Base-by-base conservation (phyloP, 2,329 filamentous ascomycete genomes). In the Beauveria sp. region DNA sequence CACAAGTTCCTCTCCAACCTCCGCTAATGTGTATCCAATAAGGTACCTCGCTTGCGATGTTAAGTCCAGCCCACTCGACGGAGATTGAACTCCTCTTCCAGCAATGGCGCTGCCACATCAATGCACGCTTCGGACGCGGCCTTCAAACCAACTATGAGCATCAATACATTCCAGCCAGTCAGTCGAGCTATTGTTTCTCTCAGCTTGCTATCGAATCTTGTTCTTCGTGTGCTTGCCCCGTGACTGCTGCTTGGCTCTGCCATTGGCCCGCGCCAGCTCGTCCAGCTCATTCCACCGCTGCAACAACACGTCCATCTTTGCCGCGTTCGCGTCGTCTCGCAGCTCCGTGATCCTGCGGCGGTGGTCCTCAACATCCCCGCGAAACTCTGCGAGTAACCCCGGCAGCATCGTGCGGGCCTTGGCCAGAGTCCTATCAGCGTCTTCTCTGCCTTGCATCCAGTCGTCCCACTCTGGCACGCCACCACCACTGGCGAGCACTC, bases 41-140 rank as follows among this genome's bases (percentile, higher is more conserved):
- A 26, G 55, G 40, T 20, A 20, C 47, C 48, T 53, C 28, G 48
- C 55, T 51, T 52, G 26, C 41, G 6, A 26, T 26, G 18, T 26
- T 47, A 3, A 18, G 24, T 26, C 9, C 28, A 43, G 26, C 28
- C 51, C 30, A 43, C 55, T 18, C 24, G 16, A 43, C 61, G 61
- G 61, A 62, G 61, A 62, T 62, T 62, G 53, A 34, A 41, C 48
- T 55, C 61, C 55, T 30, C 48, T 62, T 59, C 55, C 50, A 59
- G 55, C 30, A 62, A 28, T 50, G 50, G 59, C n/a, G 37, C 47
- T 61, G 44, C 20, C 53, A 61, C 54, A 56, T 57, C 51, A 53
- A 40, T 50, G 46, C 55, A 28, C 14, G 24, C 40, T n/a, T 44
- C 37, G 41, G 40, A 34, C 53, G 18, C 41, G 22, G 14, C 9